A percentile compares a stretch with the other conserved stretches of the same genome.
phyloP scores from a whole-genome alignment of 225 moss, liverwort and hornwort genomes.

The Thuidium tamariscinum region DNA sequence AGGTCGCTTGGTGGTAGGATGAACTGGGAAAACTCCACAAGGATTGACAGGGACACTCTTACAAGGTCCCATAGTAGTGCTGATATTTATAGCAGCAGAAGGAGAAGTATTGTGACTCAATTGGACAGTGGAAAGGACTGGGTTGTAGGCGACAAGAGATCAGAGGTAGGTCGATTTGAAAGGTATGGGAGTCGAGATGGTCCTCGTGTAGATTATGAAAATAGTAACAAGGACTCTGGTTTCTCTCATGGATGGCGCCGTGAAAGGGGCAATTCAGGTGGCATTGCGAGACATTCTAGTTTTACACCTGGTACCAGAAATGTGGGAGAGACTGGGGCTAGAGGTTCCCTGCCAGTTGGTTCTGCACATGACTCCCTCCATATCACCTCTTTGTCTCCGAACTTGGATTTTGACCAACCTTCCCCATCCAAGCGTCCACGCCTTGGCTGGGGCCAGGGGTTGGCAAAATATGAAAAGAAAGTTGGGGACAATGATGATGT shows the following conservation, averaged over 20 bases:
- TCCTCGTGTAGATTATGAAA: constrained; percentile 18
- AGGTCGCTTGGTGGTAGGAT: not conserved
- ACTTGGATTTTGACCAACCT: constrained; percentile 20
- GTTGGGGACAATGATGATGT: constrained; percentile 27
- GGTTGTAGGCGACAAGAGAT: constrained; percentile 23
- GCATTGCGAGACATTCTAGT: constrained; percentile 1
- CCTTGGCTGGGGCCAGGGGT: constrained; percentile 58
- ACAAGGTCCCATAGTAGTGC: constrained; percentile 2
- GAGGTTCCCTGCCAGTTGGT: constrained; percentile 3
- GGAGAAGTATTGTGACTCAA: constrained; percentile 14
- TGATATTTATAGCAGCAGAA: constrained; percentile 19
- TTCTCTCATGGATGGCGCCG: constrained; percentile 38
- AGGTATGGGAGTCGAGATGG: constrained; percentile 38
- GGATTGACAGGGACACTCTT: constrained; percentile 10
- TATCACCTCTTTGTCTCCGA: not conserved
- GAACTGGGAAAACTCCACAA: constrained; percentile 24
- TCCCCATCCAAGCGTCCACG: constrained; percentile 50
- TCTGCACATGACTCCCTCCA: constrained; percentile 2
- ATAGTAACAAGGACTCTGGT: constrained; percentile 13
- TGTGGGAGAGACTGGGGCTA: constrained; percentile 11
- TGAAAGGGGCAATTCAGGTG: constrained; percentile 20
- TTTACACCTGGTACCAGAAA: constrained; percentile 8
- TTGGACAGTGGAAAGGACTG: constrained; percentile 34
- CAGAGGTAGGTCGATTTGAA: constrained; percentile 35
- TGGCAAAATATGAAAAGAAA: constrained; percentile 60